Base-by-base conservation (phyloP, 768 basidiomycete species). In the Fomitopsis pulvina region DNA sequence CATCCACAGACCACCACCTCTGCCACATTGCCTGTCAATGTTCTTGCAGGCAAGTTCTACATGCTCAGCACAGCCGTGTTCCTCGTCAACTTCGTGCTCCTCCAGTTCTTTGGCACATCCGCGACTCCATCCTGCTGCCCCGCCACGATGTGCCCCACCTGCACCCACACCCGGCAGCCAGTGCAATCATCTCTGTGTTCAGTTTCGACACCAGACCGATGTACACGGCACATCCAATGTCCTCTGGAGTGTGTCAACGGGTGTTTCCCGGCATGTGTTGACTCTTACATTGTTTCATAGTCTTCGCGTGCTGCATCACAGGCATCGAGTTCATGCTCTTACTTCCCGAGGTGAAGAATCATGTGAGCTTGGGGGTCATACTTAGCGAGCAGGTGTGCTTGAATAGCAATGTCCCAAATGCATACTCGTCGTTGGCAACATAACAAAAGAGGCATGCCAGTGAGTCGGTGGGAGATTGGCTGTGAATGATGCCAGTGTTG, bases 81-180 rank as follows among this genome's bases (percentile, higher is more conserved):
- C 68, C 76, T 89, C 52, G 81, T 85, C 50, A 77, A 75, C 68
- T 90, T 90, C 60, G 73, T 85, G 0, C 66, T 89, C 56, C 68
- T 87, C 21, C 85, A 85, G 71, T 86, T 86, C 71, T 86, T 87
- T 58, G 86, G 87, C 18, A 81, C 84, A 3, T 87, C 86, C 60
- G 68, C 79, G 75, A 62, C 57, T 29, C 60, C 59, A 28, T 63
- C 58, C 51, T 77, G 80, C 61, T 85, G 85, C 60, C 83, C 87
- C 2, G 83, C 82, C 3, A 85, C 87, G 66, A 80, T 88, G 10
- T 88, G 87, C 71, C 88, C 87, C 0, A 90, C 88, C 1, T 72
- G 80, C 30, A 87, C 79, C 67, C 76, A 81, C 40, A 84, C 82
- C 67, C 34, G 88, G 88, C 18, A 90, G 71, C 68, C 0, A 87